Base-by-base conservation (phyloP, 176 grass and related monocot genomes). In the Tillandsia leiboldiana region DNA sequence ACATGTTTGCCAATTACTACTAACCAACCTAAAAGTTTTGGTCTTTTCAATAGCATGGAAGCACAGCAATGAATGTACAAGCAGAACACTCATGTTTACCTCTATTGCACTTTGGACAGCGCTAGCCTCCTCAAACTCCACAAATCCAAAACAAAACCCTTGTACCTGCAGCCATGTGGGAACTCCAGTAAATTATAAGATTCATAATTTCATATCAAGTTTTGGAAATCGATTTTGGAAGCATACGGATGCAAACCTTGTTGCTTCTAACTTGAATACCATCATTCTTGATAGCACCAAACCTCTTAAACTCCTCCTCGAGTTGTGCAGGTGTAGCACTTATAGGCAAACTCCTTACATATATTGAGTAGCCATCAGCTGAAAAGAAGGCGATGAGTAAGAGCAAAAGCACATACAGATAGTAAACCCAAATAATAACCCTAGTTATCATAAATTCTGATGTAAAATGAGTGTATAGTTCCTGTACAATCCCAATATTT, bases 251-350 rank as follows among this genome's bases (percentile, higher is more conserved):
- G 62, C 22, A 57, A 57, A 94, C 95, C 90, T 90, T 99, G 50
- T 99, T 75, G 85, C 95, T 99, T 84, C 95, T 93, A 79, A 99
- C 90, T 99, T 99, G 95, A 73, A 99, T 90, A 22, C 95, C 95
- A 9, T 76, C 87, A 11, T 18, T 20, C 63, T 90, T 94, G 75
- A 99, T 90, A 33, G 80, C 50, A 7, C 95, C 95, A 80, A 93
- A 99, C 78, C 72, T 84, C 70, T 87, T 92, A 75, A 99, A 99
- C 26, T 85, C 87, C 26, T 99, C 87, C 72, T 99, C 90, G 49
- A 99, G 79, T 82, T 99, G 95, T 51, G 72, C 67, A 3, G 83
- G 83, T 51, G 84, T 93, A 49, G 87, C 87, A 73, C 71, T 72
- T 70, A 99, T 63, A 14, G 84, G 95, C 13, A 99, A 83, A 75